Evolutionary conservation across 352 stramenopile species (phyloP), one percentile per base, ranked within the genome.

Genomic region (Phytophthora ramorum): DNA sequence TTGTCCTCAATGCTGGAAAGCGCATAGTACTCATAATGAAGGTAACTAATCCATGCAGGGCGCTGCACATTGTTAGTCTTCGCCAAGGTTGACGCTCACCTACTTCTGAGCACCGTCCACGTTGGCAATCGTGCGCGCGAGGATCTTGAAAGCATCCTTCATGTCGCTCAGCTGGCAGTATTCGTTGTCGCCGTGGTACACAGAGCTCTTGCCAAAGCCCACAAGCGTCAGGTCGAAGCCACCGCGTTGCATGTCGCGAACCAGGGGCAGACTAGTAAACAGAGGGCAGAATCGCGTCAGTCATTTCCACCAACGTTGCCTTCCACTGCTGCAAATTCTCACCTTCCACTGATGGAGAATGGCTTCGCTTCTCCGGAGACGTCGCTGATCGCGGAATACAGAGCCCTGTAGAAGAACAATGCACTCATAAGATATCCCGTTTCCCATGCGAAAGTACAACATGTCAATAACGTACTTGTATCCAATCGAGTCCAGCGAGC

Each of bases 171-270:
- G 71, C 47, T 65, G 76, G 54, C 90, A 97, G 75, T 89, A 97
- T 71, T 98, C 93, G 68, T 98, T 97, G 73, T 98, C 92, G 13
- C 89, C 93, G 74, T 98, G 93, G 67, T 98, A 97, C 24, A 93
- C 84, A 0, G 85, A 78, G 60, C 80, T 93, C 71, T 90, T 89
- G 54, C 85, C 85, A 52, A 93, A 95, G 44, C 84, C 84, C 17
- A 90, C 75, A 20, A 95, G 84, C 10, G 79, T 92, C 60, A 93
- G 63, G 58, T 95, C 87, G 26, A 91, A 83, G 37, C 87, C 85
- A 16, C 61, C 76, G 54, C 88, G 87, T 58, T 93, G 83, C 48
- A 96, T 79, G 58, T 91, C 83, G 19, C 87, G 86, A 40, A 92
- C 86, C 7, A 95, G 73, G 2, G 87, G 84, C 58, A 93, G 38